A percentile compares a stretch with the other conserved stretches of the same genome.
Conservation (phyloP, 139 green algal species). For the Closterium sp. region DNA sequence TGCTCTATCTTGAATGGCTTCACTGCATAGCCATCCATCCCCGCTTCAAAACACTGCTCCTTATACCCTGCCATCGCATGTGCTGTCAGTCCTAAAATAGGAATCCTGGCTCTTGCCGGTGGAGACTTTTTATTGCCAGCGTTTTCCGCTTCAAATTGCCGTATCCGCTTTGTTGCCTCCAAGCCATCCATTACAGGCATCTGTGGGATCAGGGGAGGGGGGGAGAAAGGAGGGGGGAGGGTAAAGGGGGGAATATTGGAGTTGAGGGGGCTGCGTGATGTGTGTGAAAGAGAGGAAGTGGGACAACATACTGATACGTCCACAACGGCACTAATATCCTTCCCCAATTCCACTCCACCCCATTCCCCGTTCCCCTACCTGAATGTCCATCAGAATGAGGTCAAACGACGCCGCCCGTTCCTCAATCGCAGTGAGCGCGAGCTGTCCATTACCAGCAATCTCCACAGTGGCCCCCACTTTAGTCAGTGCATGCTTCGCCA, state of each 20-base stretch:
- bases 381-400: conserved; percentile 39
- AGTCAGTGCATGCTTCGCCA: conserved; percentile 5
- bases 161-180: neutral
- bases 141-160: neutral
- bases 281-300: neutral
- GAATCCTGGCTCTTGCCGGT: neutral
- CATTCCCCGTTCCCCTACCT: neutral
- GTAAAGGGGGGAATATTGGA: neutral
- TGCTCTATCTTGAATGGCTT: conserved; percentile 19
- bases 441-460: conserved; percentile 26
- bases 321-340: neutral
- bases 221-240: too few species aligned
- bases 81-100: neutral
- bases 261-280: neutral
- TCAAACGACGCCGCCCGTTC: conserved; percentile 13
- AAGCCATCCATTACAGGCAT: conserved; percentile 9
- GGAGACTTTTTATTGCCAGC: neutral
- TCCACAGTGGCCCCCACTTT: conserved; percentile 16
- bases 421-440: conserved; percentile 6
- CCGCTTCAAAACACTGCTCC: neutral
- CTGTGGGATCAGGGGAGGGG: neutral
- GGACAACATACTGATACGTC: neutral
- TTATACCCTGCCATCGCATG: conserved; percentile 7
- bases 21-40: conserved; percentile 14
- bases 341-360: neutral